Evolutionary conservation across 345 rosid species (phyloP).

Genomic region (Heritiera fomes): DNA sequence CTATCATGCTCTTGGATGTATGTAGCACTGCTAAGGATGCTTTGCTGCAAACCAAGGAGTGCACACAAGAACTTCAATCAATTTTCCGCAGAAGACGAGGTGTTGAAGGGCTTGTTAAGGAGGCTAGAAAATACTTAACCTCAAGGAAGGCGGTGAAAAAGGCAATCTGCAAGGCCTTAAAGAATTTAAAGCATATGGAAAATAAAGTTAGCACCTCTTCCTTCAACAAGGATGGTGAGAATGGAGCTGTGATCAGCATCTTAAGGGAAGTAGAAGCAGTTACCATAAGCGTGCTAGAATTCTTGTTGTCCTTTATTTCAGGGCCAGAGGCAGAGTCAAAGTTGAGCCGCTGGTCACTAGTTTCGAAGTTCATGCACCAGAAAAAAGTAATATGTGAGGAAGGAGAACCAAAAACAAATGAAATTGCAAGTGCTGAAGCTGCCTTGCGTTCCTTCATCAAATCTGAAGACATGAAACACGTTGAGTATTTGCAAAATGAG

Average conservation of each 20-base stretch:
- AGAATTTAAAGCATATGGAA: slow-evolving; percentile 28
- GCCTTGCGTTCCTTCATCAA: slow-evolving; percentile 28
- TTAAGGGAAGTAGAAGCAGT: slow-evolving; percentile 38
- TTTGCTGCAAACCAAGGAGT: slow-evolving; percentile 36
- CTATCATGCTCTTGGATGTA: slow-evolving; percentile 33
- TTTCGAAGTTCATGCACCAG: slow-evolving; percentile 38
- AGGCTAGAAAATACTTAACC: slow-evolving; percentile 42
- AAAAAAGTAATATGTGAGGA: slow-evolving; percentile 30
- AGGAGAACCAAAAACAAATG: slow-evolving; percentile 30
- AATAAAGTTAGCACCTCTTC: slow-evolving; percentile 19
- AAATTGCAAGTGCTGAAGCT: slow-evolving; percentile 35
- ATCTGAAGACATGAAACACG: slow-evolving; percentile 4
- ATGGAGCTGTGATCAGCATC: slow-evolving; percentile 11
- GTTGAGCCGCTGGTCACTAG: slow-evolving; percentile 34
- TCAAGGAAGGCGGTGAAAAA: slow-evolving; percentile 45
- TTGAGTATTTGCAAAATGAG: slow-evolving; percentile 22
- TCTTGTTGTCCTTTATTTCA: slow-evolving; percentile 40
- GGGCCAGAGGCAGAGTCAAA: slow-evolving; percentile 33
- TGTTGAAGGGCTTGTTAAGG: slow-evolving; percentile 16
- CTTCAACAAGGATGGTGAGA: slow-evolving; percentile 14
- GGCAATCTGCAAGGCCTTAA: slow-evolving; percentile 41
- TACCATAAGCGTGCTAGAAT: slow-evolving; percentile 33
- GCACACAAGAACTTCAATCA: slow-evolving; percentile 36
- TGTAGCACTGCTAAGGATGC: slow-evolving; percentile 37
- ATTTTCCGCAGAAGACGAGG: slow-evolving; percentile 38